Conservation (phyloP, 2,329 filamentous ascomycete species). For the Sclerotinia spermophila region DNA sequence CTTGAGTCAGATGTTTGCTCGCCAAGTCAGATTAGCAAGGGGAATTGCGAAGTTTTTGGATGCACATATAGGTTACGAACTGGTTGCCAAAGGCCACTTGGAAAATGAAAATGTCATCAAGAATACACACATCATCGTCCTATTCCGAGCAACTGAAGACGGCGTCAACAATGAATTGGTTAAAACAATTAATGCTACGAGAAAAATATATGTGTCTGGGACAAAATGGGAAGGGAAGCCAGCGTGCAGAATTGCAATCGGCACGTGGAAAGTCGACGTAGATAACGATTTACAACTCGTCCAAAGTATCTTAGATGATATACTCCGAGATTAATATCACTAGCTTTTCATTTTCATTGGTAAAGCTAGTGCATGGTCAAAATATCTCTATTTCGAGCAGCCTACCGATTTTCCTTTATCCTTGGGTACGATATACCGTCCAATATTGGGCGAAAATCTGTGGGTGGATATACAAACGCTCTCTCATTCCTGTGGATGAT, state of each 20-base stretch:
- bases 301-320: constrained; percentile 51
- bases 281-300: constrained; percentile 65
- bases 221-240: constrained; percentile 71
- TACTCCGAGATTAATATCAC: neutral
- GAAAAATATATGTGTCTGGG: constrained; percentile 77
- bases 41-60: constrained; percentile 61
- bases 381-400: no score
- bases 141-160: constrained; percentile 70
- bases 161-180: constrained; percentile 64
- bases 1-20: constrained; percentile 64
- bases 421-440: no score
- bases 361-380: fast-evolving
- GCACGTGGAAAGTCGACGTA: constrained; percentile 76
- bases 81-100: constrained; percentile 53
- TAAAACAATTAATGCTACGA: constrained; percentile 66
- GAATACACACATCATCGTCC: constrained; percentile 56
- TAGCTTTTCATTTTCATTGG: neutral
- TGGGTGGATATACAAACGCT: no score
- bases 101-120: constrained; percentile 45
- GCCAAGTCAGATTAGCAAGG: constrained; percentile 70
- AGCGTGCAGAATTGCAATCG: constrained; percentile 79
- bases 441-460: no score
- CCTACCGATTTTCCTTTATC: no score
- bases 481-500: no score
- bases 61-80: constrained; percentile 59